Percentiles rank a stretch among this genome's conserved stretches.
phyloP scores from a whole-genome alignment of 768 basidiomycete species.

The Mycena haematopus region DNA sequence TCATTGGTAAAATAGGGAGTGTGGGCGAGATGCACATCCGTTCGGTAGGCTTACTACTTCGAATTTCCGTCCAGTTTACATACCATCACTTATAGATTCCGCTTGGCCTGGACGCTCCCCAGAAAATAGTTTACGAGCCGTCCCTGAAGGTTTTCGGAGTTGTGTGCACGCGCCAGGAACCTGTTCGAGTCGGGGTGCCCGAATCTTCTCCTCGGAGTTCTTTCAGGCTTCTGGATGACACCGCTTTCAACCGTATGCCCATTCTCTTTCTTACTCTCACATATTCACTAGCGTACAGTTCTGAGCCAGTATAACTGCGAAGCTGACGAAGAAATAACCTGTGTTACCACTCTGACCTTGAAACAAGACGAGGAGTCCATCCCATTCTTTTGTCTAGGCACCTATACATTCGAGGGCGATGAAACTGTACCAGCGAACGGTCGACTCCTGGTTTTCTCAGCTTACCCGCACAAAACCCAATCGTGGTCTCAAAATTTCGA shows the following conservation, averaged over 20 bases:
- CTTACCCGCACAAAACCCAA: slow-evolving; percentile 36
- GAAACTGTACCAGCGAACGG: slow-evolving; percentile 64
- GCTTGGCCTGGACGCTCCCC: slow-evolving; percentile 76
- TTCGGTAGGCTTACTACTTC: slow-evolving; percentile 53
- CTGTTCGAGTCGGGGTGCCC: slow-evolving; percentile 58
- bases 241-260: slow-evolving; percentile 64
- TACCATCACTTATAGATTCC: slow-evolving; percentile 54
- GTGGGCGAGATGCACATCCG: slow-evolving; percentile 84
- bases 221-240: slow-evolving; percentile 72
- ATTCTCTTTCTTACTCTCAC: background rate
- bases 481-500: slow-evolving; percentile 37
- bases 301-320: slow-evolving; percentile 56
- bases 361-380: slow-evolving; percentile 38
- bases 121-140: slow-evolving; percentile 66
- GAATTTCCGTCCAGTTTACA: slow-evolving; percentile 14
- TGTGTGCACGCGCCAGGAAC: slow-evolving; percentile 59
- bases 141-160: slow-evolving; percentile 67
- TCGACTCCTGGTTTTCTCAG: slow-evolving; percentile 63
- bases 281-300: slow-evolving; percentile 37
- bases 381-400: slow-evolving; percentile 58
- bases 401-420: slow-evolving; percentile 45
- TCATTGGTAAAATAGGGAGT: slow-evolving; percentile 70
- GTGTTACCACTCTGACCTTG: slow-evolving; percentile 48
- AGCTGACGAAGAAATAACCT: slow-evolving; percentile 66
- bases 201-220: slow-evolving; percentile 52